Conservation (phyloP, 2,329 filamentous ascomycete species). For the Beauveria rudraprayagi region DNA sequence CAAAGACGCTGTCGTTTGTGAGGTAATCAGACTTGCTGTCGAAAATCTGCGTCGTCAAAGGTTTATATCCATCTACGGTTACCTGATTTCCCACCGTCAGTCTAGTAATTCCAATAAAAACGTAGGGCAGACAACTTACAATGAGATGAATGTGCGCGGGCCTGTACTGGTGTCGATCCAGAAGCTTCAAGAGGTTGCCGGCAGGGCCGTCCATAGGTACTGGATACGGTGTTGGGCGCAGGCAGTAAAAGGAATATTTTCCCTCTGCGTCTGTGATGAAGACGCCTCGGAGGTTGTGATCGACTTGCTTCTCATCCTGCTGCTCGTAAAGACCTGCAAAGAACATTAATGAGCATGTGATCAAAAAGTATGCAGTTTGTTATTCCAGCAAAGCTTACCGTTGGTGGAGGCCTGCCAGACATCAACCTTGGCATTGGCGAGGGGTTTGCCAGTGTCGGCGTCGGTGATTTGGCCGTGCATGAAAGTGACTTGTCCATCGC, state of each 20-base stretch:
- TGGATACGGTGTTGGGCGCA: constrained; percentile 51
- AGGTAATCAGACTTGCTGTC: constrained; percentile 58
- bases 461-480: constrained; percentile 56
- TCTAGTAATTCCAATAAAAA: too few relatives aligned
- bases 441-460: constrained; percentile 52
- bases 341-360: neutral
- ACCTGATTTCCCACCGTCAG: constrained; percentile 19
- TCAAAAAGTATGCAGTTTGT: neutral
- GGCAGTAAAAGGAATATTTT: constrained; percentile 52
- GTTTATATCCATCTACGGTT: constrained; percentile 51
- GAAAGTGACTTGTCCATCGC: constrained; percentile 44
- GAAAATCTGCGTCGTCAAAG: constrained; percentile 68
- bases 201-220: constrained; percentile 28
- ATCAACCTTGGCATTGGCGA: constrained; percentile 60
- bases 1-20: constrained; percentile 42
- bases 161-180: constrained; percentile 28
- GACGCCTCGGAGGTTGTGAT: constrained; percentile 66
- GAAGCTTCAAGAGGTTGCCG: constrained; percentile 24
- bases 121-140: constrained; percentile 13
- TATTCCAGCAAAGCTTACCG: constrained; percentile 24
- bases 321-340: constrained; percentile 54
- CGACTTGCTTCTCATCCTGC: constrained; percentile 61
- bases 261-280: constrained; percentile 61
- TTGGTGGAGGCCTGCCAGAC: constrained; percentile 78
- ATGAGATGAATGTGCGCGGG: constrained; percentile 33